phyloP scores from a whole-genome alignment of 2,329 filamentous ascomycete species.

The Trematosphaeria pertusa region DNA sequence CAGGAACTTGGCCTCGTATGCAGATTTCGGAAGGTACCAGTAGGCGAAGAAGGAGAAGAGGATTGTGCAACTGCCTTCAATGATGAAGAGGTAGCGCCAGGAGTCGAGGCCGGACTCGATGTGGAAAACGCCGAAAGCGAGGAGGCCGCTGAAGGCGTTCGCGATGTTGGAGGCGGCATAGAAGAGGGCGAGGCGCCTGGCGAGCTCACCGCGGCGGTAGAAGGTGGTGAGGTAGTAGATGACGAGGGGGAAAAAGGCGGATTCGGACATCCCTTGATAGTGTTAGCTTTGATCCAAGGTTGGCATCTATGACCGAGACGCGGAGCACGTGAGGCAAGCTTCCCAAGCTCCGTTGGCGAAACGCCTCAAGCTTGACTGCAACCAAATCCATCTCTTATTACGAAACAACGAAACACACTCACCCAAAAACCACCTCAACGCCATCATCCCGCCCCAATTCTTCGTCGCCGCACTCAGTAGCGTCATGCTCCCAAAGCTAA shows the following conservation, averaged over 20 bases:
- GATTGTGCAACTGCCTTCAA: constrained; percentile 66
- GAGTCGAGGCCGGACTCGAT: constrained; percentile 59
- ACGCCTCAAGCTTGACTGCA: constrained; percentile 7
- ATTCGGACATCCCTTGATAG: constrained; percentile 62
- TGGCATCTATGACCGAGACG: not conserved
- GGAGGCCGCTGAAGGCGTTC: constrained; percentile 67
- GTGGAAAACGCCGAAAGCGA: constrained; percentile 68
- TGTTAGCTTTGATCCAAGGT: constrained; percentile 14
- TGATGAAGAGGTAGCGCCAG: constrained; percentile 72
- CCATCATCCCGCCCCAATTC: constrained; percentile 71
- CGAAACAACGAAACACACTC: too few species aligned
- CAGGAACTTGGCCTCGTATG: constrained; percentile 70
- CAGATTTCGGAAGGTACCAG: constrained; percentile 71
- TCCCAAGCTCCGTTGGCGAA: constrained; percentile 14
- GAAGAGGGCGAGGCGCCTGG: constrained; percentile 73
- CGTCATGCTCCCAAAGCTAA: constrained; percentile 70
- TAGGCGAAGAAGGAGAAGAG: constrained; percentile 68
- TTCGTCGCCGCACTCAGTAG: constrained; percentile 62
- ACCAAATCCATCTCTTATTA: too few species aligned
- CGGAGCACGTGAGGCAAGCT: constrained; percentile 6
- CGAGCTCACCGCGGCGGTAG: constrained; percentile 74
- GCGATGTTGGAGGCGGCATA: constrained; percentile 80
- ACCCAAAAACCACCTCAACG: constrained; percentile 73
- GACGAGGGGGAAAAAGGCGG: constrained; percentile 73
- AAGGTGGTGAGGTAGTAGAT: constrained; percentile 68